Percentiles rank a stretch among this genome's conserved stretches.
Conservation (phyloP, 176 grass and related monocot species). For the Eremochloa ophiuroides region DNA sequence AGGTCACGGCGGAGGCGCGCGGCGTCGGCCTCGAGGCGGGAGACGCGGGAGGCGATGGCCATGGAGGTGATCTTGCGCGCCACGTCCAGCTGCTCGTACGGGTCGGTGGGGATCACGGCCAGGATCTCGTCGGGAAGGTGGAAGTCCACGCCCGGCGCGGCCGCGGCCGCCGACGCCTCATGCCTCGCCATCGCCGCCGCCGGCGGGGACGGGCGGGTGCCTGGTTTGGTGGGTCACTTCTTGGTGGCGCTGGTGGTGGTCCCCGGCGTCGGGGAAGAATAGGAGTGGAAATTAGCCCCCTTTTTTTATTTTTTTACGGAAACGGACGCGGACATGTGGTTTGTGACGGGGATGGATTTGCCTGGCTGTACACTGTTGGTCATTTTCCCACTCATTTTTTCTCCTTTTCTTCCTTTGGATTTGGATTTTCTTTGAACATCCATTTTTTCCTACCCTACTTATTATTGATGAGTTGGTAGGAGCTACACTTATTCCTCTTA, state of each 20-base stretch:
- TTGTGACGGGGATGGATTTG: too few relatives aligned
- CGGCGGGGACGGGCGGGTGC: background rate
- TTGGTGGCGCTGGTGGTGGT: background rate
- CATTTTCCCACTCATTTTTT: slow-evolving; percentile 8
- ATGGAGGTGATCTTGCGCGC: slow-evolving; percentile 98
- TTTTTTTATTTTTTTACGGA: background rate
- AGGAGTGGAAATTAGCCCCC: background rate
- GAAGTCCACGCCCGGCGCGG: slow-evolving; percentile 52
- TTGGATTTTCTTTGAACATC: background rate
- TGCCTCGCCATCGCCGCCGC: slow-evolving; percentile 35
- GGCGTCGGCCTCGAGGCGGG: slow-evolving; percentile 66
- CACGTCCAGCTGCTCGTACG: slow-evolving; percentile 95
- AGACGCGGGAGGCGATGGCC: slow-evolving; percentile 88
- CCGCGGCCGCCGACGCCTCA: background rate
- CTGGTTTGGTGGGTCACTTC: background rate
- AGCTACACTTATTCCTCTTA: background rate
- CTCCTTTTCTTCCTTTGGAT: background rate
- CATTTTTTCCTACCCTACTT: background rate
- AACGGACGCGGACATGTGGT: slow-evolving; percentile 4
- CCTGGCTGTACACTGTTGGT: slow-evolving; percentile 19
- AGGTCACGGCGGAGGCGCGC: slow-evolving; percentile 58
- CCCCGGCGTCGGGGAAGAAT: slow-evolving; percentile 19
- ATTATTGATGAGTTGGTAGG: background rate
- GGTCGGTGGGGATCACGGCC: slow-evolving; percentile 85
- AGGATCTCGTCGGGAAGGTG: slow-evolving; percentile 93